A percentile compares a stretch with the other conserved stretches of the same genome.
phyloP scores from a whole-genome alignment of 1,139 yeast genomes.

The Suhomyces coccinellae region DNA sequence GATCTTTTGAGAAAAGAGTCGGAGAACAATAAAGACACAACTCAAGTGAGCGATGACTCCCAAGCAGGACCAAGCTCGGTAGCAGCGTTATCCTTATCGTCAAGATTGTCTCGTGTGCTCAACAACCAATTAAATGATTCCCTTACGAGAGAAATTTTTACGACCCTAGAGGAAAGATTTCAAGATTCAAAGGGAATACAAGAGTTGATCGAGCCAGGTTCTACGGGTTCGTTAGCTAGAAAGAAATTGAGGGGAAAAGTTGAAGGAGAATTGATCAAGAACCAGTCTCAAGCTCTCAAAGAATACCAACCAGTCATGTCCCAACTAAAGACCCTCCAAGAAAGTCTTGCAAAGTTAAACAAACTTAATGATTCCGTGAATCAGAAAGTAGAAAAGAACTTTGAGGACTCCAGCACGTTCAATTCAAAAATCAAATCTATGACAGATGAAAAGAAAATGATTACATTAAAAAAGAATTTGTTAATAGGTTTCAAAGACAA shows the following conservation, averaged over 20 bases:
- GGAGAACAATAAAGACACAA: neutral
- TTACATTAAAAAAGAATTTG: conserved; percentile 54
- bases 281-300: conserved; percentile 57
- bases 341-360: conserved; percentile 43
- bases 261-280: conserved; percentile 68
- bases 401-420: conserved; percentile 23
- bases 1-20: conserved; percentile 12
- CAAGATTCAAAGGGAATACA: conserved; percentile 14
- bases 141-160: conserved; percentile 49
- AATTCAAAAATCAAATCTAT: conserved; percentile 42
- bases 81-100: conserved; percentile 32
- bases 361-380: conserved; percentile 33
- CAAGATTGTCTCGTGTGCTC: conserved; percentile 52
- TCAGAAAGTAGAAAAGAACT: conserved; percentile 33
- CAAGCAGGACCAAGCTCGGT: neutral
- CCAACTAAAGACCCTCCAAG: conserved; percentile 45
- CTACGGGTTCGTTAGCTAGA: conserved; percentile 23
- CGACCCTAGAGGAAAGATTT: conserved; percentile 44
- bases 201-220: conserved; percentile 23
- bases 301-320: conserved; percentile 61
- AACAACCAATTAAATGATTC: conserved; percentile 51
- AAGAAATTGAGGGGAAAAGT: conserved; percentile 61
- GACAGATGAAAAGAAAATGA: conserved; percentile 39
- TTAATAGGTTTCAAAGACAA: conserved; percentile 59
- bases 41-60: neutral